Evolutionary conservation across 495 filamentous ascomycete species (phyloP).

Genomic region (Symbiotaphrina buchneri): DNA sequence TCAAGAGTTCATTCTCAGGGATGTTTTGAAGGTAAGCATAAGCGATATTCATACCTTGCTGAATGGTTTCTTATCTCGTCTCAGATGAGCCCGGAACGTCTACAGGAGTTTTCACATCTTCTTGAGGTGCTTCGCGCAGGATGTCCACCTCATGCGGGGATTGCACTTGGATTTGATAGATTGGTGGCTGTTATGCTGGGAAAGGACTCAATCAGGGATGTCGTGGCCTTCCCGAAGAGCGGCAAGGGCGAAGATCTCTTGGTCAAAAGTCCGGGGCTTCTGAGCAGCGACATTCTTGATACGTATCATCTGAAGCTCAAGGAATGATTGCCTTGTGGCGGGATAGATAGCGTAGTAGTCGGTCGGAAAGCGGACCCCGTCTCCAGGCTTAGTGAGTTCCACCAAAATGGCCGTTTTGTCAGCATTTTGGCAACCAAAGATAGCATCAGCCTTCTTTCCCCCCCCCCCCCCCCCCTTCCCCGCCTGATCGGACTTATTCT

Average conservation of each 20-base stretch:
- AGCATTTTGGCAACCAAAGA: no score
- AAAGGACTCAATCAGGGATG: conserved; percentile 58
- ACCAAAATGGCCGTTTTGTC: no score
- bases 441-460: no score
- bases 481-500: no score
- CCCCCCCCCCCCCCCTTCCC: no score
- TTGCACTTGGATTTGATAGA: conserved; percentile 83
- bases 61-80: background rate
- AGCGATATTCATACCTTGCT: background rate
- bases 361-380: no score
- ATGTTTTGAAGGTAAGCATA: conserved; percentile 41
- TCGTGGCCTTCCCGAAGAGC: conserved; percentile 90
- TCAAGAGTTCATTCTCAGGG: conserved; percentile 65
- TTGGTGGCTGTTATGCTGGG: conserved; percentile 62
- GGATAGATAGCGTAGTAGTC: no score
- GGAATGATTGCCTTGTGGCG: conserved; percentile 9
- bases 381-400: no score
- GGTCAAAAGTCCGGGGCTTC: conserved; percentile 46
- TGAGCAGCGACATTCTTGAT: conserved; percentile 38
- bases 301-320: conserved; percentile 43
- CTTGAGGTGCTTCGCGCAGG: conserved; percentile 62
- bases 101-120: conserved; percentile 64
- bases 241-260: conserved; percentile 67
- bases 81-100: conserved; percentile 27
- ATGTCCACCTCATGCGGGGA: conserved; percentile 91